Evolutionary conservation across 805 yeast genomes (phyloP).

Genomic region (Cyberlindnera americana): DNA sequence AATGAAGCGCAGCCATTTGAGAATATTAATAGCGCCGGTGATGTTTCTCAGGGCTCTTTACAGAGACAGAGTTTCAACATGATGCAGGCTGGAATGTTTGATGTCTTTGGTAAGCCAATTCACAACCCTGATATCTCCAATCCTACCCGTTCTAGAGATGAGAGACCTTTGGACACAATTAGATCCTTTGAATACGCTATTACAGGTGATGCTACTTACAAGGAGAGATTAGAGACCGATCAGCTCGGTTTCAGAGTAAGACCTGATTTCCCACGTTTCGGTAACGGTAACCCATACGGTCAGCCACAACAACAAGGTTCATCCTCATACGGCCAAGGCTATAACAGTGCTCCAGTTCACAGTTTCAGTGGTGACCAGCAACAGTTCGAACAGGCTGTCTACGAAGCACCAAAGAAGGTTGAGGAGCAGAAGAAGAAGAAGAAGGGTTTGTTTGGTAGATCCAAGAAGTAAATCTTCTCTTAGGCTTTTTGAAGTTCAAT

Average conservation of each 20-base stretch:
- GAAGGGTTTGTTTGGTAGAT: slow-evolving; percentile 73
- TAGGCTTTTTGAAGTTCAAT: too few species aligned
- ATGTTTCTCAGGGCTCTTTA: slow-evolving; percentile 7
- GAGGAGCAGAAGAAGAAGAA: slow-evolving; percentile 63
- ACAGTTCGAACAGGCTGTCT: slow-evolving; percentile 58
- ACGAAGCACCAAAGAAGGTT: slow-evolving; percentile 47
- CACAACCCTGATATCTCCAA: slow-evolving; percentile 80
- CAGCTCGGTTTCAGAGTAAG: slow-evolving; percentile 85
- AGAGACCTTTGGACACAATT: slow-evolving; percentile 95
- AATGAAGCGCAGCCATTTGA: slow-evolving; percentile 97
- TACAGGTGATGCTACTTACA: slow-evolving; percentile 78
- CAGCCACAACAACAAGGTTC: background rate
- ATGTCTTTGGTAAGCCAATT: slow-evolving; percentile 84
- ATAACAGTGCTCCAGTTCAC: slow-evolving; percentile 26
- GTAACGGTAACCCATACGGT: slow-evolving; percentile 36
- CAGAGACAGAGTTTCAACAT: slow-evolving; percentile 28
- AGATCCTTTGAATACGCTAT: slow-evolving; percentile 91
- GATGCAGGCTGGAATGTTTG: slow-evolving; percentile 58
- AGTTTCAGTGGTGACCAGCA: slow-evolving; percentile 39
- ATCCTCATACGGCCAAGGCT: slow-evolving; percentile 8
- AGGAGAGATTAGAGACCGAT: slow-evolving; percentile 76
- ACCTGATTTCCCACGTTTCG: slow-evolving; percentile 60
- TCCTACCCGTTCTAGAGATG: slow-evolving; percentile 91
- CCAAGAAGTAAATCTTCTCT: background rate
- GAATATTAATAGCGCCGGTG: slow-evolving; percentile 21